A percentile compares a stretch with the other conserved stretches of the same genome.
phyloP scores from a whole-genome alignment of 192 early-diverging fungal species.

The Phycomyces nitens region DNA sequence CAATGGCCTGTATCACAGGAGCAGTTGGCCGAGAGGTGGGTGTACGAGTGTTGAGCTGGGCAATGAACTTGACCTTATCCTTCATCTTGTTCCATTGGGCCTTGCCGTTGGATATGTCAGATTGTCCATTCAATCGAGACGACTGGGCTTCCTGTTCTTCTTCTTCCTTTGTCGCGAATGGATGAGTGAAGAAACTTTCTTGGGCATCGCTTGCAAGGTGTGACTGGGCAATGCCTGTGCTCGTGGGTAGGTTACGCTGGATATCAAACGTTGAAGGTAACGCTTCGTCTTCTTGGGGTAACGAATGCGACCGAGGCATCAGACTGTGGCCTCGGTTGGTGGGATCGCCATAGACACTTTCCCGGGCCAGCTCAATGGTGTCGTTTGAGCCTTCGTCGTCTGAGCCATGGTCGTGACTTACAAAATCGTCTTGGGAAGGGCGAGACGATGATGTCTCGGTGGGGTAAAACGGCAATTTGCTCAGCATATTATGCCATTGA shows the following conservation, averaged over 20 bases:
- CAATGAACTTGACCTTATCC: constrained; percentile 22
- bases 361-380: background rate
- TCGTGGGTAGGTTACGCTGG: constrained; percentile 2
- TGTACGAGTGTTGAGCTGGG: constrained; percentile 9
- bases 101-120: background rate
- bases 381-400: background rate
- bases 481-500: background rate
- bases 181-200: background rate
- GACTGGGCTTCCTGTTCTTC: background rate
- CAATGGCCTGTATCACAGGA: constrained; percentile 14
- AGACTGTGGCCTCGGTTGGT: background rate
- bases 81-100: constrained; percentile 25
- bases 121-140: background rate
- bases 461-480: background rate
- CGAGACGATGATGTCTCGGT: background rate
- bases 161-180: constrained; percentile 1
- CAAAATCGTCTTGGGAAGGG: background rate
- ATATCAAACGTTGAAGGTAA: constrained; percentile 16
- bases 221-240: background rate
- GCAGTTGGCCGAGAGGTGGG: constrained; percentile 1
- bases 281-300: constrained; percentile 11
- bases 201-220: background rate
- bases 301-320: background rate
- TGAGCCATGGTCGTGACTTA: background rate
- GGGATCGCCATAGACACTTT: background rate